phyloP scores from a whole-genome alignment of 805 yeast species.

The Metschnikowia noctiluminum region DNA sequence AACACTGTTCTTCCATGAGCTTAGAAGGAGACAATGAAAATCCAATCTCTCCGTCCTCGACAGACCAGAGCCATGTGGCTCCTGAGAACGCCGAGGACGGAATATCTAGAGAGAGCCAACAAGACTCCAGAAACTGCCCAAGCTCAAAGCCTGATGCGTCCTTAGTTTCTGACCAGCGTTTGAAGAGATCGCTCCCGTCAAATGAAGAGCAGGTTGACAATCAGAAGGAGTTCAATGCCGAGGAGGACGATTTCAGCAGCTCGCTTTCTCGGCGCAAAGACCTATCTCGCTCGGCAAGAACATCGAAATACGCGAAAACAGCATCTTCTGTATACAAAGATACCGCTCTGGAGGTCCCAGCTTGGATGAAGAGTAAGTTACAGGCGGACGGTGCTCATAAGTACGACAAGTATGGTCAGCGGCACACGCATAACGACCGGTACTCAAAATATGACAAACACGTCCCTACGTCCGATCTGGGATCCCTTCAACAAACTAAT shows the following conservation, averaged over 20 bases:
- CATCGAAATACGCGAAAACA: constrained; percentile 1
- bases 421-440: constrained; percentile 10
- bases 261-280: constrained; percentile 16
- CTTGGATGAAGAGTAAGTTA: constrained; percentile 35
- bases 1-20: too few species aligned
- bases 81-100: too few species aligned
- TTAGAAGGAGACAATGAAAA: too few species aligned
- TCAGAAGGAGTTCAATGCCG: not conserved
- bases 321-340: constrained; percentile 27
- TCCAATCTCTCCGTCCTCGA: too few species aligned
- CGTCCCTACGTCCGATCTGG: not conserved
- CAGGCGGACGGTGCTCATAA: constrained; percentile 24
- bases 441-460: constrained; percentile 12
- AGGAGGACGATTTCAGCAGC: constrained; percentile 12
- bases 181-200: not conserved
- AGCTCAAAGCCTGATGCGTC: too few species aligned
- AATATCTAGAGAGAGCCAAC: too few species aligned
- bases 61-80: too few species aligned
- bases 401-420: constrained; percentile 39
- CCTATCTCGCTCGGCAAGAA: not conserved
- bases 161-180: not conserved
- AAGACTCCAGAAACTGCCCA: too few species aligned
- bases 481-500: not conserved
- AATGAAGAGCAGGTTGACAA: not conserved
- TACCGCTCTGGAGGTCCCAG: constrained; percentile 29